These are phyloP conservation scores for Emmonsiellopsis sp. DNA, from an alignment of 2,329 filamentous ascomycete species.

Conservation along the genomic window DNA sequence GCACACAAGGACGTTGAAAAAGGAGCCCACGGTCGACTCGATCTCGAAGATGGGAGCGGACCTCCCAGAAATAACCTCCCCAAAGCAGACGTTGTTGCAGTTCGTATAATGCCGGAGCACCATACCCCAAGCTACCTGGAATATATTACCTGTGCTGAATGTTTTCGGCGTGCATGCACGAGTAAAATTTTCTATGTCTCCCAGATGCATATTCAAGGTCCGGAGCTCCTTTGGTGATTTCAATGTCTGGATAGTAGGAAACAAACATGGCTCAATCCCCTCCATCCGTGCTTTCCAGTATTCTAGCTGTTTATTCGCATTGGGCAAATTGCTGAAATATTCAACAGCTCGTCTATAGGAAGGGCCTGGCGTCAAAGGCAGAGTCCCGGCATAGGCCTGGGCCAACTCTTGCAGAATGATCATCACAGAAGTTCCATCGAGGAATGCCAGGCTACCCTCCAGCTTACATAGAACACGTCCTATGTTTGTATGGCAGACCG, in stretches of 20 bases:
- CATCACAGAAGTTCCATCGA: conserved; percentile 9
- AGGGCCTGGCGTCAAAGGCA: not conserved
- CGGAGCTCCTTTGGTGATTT: not conserved
- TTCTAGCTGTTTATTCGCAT: conserved; percentile 1
- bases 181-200: conserved; percentile 1
- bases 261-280: conserved; percentile 4
- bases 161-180: conserved; percentile 1
- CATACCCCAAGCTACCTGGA: conserved; percentile 31
- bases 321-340: conserved; percentile 1
- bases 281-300: conserved; percentile 5
- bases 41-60: conserved; percentile 28
- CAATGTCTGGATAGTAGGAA: not conserved
- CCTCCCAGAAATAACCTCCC: conserved; percentile 30
- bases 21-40: conserved; percentile 28
- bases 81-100: conserved; percentile 31
- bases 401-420: conserved; percentile 7
- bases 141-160: conserved; percentile 20
- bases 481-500: conserved; percentile 7
- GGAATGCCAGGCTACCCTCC: conserved; percentile 8
- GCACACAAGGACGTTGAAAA: conserved; percentile 9
- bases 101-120: conserved; percentile 25
- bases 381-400: not conserved
- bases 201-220: not conserved
- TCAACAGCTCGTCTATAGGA: conserved; percentile 1
- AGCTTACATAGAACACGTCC: conserved; percentile 8